phyloP scores from a whole-genome alignment of 2,329 filamentous ascomycete species.

The Xylariaceae sp. region DNA sequence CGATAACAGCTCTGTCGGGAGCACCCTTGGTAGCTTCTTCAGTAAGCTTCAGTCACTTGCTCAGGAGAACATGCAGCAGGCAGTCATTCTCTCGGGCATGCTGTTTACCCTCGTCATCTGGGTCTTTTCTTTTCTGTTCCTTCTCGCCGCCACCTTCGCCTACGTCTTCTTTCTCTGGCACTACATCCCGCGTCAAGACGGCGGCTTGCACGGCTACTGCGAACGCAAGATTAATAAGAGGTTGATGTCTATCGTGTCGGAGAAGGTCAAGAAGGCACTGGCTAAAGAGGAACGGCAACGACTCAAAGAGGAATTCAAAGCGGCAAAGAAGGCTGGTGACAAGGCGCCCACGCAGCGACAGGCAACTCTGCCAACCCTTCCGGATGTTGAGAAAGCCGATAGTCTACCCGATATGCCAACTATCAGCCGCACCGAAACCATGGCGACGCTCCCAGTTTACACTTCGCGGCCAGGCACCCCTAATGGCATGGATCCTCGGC shows the following conservation, averaged over 20 bases:
- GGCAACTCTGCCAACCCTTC: slow-evolving; percentile 61
- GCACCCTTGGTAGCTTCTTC: slow-evolving; percentile 68
- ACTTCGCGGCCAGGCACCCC: slow-evolving; percentile 51
- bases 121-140: slow-evolving; percentile 69
- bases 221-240: slow-evolving; percentile 84
- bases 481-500: slow-evolving; percentile 43
- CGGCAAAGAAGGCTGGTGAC: slow-evolving; percentile 48
- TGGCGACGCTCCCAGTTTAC: slow-evolving; percentile 55
- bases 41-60: slow-evolving; percentile 70
- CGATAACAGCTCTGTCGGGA: slow-evolving; percentile 44
- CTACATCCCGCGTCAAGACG: slow-evolving; percentile 77
- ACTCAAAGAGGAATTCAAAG: slow-evolving; percentile 41
- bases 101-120: slow-evolving; percentile 85
- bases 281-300: slow-evolving; percentile 65
- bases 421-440: slow-evolving; percentile 52
- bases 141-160: slow-evolving; percentile 68
- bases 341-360: slow-evolving; percentile 43
- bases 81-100: slow-evolving; percentile 82
- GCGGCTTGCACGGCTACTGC: slow-evolving; percentile 77
- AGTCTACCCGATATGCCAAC: slow-evolving; percentile 52
- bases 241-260: slow-evolving; percentile 74
- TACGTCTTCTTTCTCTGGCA: slow-evolving; percentile 89
- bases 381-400: slow-evolving; percentile 40
- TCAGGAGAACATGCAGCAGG: slow-evolving; percentile 66
- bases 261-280: slow-evolving; percentile 82